Conservation (phyloP, 345 rosid species). For the Gossypium arboreum region DNA sequence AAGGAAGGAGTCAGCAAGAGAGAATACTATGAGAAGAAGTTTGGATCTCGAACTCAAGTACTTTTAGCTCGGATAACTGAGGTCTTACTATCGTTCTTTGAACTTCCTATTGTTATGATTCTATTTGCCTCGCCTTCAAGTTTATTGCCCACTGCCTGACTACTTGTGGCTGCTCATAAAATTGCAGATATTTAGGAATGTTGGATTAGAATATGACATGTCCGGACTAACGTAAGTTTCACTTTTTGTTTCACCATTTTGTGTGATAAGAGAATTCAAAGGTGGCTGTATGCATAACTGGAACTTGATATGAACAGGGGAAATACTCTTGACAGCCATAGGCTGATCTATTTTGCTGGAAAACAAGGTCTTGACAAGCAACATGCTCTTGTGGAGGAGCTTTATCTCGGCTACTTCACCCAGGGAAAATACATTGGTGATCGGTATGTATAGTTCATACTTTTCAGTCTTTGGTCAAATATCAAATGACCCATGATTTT, state of each 20-base stretch:
- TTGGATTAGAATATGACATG: conserved; percentile 71
- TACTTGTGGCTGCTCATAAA: conserved; percentile 7
- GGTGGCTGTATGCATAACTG: not conserved
- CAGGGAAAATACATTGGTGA: conserved; percentile 82
- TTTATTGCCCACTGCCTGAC: conserved; percentile 5
- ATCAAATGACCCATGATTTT: not conserved
- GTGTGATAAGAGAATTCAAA: not conserved
- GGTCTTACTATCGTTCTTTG: conserved; percentile 35
- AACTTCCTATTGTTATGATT: not conserved
- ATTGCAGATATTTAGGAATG: conserved; percentile 59
- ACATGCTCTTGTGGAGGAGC: conserved; percentile 72
- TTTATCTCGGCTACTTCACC: conserved; percentile 82
- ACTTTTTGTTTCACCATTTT: not conserved
- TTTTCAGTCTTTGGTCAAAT: not conserved
- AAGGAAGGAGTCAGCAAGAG: conserved; percentile 80
- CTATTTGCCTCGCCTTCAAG: conserved; percentile 10
- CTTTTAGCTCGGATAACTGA: conserved; percentile 53
- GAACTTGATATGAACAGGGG: conserved; percentile 47
- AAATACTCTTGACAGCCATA: conserved; percentile 77
- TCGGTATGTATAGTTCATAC: conserved; percentile 34
- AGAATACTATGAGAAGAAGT: conserved; percentile 55
- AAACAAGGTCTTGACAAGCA: conserved; percentile 61
- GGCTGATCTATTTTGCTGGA: conserved; percentile 72
- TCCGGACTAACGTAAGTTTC: conserved; percentile 80
- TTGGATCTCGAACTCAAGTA: conserved; percentile 52